A percentile compares a stretch with the other conserved stretches of the same genome.
Evolutionary conservation across 2,329 filamentous ascomycete species (phyloP).

Genomic region (Lachnellula cervina): DNA sequence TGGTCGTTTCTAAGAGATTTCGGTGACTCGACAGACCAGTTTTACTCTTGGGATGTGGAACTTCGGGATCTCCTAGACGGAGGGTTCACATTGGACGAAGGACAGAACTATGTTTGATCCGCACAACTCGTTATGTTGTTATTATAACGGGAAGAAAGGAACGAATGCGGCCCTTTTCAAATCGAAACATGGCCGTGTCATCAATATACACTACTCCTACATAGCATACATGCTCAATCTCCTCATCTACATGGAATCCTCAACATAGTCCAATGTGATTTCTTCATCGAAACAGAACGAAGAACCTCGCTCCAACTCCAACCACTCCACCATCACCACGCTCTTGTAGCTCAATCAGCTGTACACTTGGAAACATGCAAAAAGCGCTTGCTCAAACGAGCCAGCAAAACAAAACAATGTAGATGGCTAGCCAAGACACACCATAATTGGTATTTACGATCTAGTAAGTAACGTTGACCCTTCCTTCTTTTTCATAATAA

Average conservation of each 20-base stretch:
- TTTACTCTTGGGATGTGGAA: constrained; percentile 27
- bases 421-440: constrained; percentile 33
- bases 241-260: background rate
- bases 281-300: constrained; percentile 25
- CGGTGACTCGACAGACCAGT: constrained; percentile 28
- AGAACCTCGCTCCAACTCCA: constrained; percentile 34
- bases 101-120: background rate
- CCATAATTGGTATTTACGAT: too few species aligned
- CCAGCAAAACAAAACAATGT: constrained; percentile 41
- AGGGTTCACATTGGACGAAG: constrained; percentile 1
- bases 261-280: constrained; percentile 26
- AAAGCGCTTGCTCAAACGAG: constrained; percentile 41
- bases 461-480: too few species aligned
- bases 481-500: too few species aligned
- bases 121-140: background rate
- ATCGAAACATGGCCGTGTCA: background rate
- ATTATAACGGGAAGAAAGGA: background rate
- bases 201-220: background rate
- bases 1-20: constrained; percentile 29
- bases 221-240: background rate
- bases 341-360: constrained; percentile 43
- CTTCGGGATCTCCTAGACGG: constrained; percentile 26
- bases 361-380: constrained; percentile 39
- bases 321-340: constrained; percentile 40
- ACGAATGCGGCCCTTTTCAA: background rate